These are phyloP conservation scores for Solidago caesia DNA, from an alignment of 129 eudicot genomes.

Conservation along the genomic window DNA sequence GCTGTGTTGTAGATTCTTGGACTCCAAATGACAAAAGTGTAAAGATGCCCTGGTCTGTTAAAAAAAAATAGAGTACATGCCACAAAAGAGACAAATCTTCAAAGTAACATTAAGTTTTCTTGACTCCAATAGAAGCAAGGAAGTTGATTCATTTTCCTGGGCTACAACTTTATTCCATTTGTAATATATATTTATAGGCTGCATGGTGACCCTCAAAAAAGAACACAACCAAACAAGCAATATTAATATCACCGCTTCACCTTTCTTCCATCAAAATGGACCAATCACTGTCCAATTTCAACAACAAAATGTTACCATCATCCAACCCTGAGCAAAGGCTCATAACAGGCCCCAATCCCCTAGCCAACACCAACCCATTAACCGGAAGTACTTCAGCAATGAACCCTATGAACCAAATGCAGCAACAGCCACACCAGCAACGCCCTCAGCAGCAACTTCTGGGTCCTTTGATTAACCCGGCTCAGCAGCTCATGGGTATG, in stretches of 20 bases:
- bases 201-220: constrained; percentile 5
- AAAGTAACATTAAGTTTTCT: constrained; percentile 25
- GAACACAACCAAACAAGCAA: constrained; percentile 19
- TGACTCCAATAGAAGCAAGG: constrained; percentile 53
- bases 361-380: constrained; percentile 28
- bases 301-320: constrained; percentile 30
- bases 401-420: constrained; percentile 27
- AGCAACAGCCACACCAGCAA: constrained; percentile 24
- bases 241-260: constrained; percentile 2
- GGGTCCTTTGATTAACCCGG: constrained; percentile 35
- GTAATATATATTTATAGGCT: constrained; percentile 27
- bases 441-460: constrained; percentile 32
- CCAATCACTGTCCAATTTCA: constrained; percentile 34
- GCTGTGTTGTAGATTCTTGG: constrained; percentile 35
- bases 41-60: constrained; percentile 22
- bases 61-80: constrained; percentile 26
- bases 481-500: constrained; percentile 33
- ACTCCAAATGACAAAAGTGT: constrained; percentile 33
- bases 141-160: constrained; percentile 50
- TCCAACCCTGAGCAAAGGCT: constrained; percentile 38
- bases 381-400: constrained; percentile 31
- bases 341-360: constrained; percentile 25
- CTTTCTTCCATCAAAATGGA: constrained; percentile 19
- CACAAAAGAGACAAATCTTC: constrained; percentile 47
- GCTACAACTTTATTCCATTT: constrained; percentile 48